These are phyloP conservation scores for Paecilomyces fulvus DNA, from an alignment of 2,329 filamentous ascomycete genomes.

Conservation along the genomic window DNA sequence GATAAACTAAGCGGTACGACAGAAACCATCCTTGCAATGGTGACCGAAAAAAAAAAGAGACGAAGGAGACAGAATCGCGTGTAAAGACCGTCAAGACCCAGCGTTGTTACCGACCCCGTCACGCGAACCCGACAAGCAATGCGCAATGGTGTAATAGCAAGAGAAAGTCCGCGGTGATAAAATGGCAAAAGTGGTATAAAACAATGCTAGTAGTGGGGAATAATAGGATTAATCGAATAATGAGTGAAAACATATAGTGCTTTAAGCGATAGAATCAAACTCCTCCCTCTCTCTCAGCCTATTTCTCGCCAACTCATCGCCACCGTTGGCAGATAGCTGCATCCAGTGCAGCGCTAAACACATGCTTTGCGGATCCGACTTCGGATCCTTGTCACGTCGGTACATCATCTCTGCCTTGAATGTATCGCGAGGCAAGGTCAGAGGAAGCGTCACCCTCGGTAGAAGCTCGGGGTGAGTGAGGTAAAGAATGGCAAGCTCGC, in stretches of 20 bases:
- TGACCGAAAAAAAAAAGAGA: neutral
- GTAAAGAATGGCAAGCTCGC: slow-evolving; percentile 89
- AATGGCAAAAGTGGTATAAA: slow-evolving; percentile 9
- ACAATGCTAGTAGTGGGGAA: slow-evolving; percentile 7
- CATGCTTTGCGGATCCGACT: slow-evolving; percentile 81
- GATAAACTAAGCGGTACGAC: neutral
- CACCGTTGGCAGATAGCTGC: slow-evolving; percentile 78
- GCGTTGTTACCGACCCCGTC: neutral
- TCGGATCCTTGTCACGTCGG: slow-evolving; percentile 50
- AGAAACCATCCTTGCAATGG: neutral
- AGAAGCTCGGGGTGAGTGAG: slow-evolving; percentile 84
- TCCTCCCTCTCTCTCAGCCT: slow-evolving; percentile 67
- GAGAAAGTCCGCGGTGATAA: neutral
- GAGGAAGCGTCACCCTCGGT: slow-evolving; percentile 67
- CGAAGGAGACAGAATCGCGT: neutral
- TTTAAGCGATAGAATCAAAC: slow-evolving; percentile 50
- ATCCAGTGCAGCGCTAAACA: slow-evolving; percentile 97
- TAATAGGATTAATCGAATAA: slow-evolving; percentile 2
- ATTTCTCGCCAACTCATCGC: slow-evolving; percentile 73
- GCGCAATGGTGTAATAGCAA: neutral
- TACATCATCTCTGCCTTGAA: slow-evolving; percentile 84
- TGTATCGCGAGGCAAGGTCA: slow-evolving; percentile 76
- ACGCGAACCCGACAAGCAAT: neutral
- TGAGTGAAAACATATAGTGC: slow-evolving; percentile 7
- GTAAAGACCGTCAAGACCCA: neutral